Evolutionary conservation across 768 basidiomycete species (phyloP), one percentile per base, ranked within the genome.

Genomic region (Harrya chromipes): DNA sequence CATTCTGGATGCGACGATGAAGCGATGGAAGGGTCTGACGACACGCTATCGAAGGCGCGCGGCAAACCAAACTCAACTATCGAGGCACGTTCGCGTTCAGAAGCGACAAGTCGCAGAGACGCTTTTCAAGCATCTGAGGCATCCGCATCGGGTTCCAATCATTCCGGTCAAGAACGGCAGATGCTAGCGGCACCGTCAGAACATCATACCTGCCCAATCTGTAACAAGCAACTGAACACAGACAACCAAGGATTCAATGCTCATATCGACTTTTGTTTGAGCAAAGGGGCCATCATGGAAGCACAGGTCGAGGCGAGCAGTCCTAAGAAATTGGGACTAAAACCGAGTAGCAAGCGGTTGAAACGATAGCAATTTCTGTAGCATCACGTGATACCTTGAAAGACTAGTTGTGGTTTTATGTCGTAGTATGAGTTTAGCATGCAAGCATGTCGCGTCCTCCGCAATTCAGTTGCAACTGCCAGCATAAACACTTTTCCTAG

Each of bases 261-360:
- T n/a, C 93, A 97, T 60, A 76, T 97, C 38, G 93, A 97, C 66
- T 87, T 84, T 59, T 97, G 94, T 61, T 67, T 97, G 43, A 94
- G 89, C 63, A 80, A 82, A 50, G 80, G 78, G 20, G 87, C 82
- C 3, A 93, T 95, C 53, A 70, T 78, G 50, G 79, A 88, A 59
- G 88, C 88, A 0, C 86, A 87, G 48, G 61, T 57, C 0, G 59
- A 63, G 46, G 62, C 62, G 5, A 54, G 43, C 36, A 62, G 58
- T 44, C 56, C 59, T 10, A 56, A 38, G 50, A 61, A 64, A 38
- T 27, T 37, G 11, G 46, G 31, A 14, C 34, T 31, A 14, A 50
- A 46, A 17, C 46, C 46, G 17, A 46, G 21, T 17, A 45, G 40
- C 37, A 60, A 66, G 12, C 53, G 55, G 54, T 13, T 29, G 11